These are phyloP conservation scores for Neurospora discreta DNA, from an alignment of 495 filamentous ascomycete genomes.

Conservation along the genomic window DNA sequence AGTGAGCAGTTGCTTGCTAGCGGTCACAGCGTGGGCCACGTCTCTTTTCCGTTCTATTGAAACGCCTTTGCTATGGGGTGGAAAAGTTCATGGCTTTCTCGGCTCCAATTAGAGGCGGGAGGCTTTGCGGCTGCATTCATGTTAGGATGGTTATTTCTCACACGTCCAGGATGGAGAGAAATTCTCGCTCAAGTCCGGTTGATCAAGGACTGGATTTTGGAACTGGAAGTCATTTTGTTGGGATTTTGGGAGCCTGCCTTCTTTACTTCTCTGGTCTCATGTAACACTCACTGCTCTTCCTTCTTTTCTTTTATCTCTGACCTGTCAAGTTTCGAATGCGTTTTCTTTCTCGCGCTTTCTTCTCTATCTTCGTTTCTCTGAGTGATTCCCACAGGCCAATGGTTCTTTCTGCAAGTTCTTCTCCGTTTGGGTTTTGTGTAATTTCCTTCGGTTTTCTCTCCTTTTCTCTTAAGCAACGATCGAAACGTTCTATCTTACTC, in stretches of 20 bases:
- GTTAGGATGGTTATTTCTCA: not conserved
- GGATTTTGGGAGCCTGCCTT: constrained; percentile 12
- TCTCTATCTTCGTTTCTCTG: not conserved
- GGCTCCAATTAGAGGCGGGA: not conserved
- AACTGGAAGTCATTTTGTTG: constrained; percentile 6
- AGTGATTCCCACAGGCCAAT: not conserved
- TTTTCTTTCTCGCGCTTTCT: not conserved
- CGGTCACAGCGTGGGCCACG: not conserved
- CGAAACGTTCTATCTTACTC: constrained; percentile 6
- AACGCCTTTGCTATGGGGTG: constrained; percentile 1
- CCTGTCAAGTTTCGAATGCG: not conserved
- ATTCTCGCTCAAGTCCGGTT: not conserved
- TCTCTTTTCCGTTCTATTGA: constrained; percentile 3
- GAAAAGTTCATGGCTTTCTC: constrained; percentile 2
- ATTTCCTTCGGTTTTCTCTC: constrained; percentile 1
- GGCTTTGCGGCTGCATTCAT: not conserved
- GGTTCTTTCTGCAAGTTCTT: constrained; percentile 1
- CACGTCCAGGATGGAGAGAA: not conserved
- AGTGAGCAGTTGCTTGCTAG: not conserved
- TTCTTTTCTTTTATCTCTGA: not conserved
- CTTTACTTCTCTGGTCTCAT: constrained; percentile 11
- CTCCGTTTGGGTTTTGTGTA: constrained; percentile 4
- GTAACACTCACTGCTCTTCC: constrained; percentile 8
- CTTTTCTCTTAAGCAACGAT: constrained; percentile 1
- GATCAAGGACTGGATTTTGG: constrained; percentile 10